A percentile compares a stretch with the other conserved stretches of the same genome.
Evolutionary conservation across 2,329 filamentous ascomycete species (phyloP).

Genomic region (Colletotrichum lentis): DNA sequence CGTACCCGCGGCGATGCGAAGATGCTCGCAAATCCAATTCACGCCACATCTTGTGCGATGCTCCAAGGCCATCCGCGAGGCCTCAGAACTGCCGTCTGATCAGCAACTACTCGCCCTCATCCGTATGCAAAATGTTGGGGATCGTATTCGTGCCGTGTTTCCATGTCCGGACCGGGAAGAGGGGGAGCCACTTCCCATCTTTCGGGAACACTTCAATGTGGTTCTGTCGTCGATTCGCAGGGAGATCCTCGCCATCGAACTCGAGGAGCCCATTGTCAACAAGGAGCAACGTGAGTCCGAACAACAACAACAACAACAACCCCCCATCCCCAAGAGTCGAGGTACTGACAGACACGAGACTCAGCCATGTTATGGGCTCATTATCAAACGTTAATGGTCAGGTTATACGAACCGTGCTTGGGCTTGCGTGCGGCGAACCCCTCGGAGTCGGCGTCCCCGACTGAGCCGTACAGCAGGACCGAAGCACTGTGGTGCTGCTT

Average conservation of each 20-base stretch:
- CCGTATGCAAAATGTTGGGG: slow-evolving; percentile 47
- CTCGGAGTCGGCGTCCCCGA: slow-evolving; percentile 31
- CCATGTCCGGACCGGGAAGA: slow-evolving; percentile 39
- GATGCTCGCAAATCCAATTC: slow-evolving; percentile 46
- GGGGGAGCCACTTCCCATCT: slow-evolving; percentile 18
- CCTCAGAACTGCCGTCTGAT: slow-evolving; percentile 23
- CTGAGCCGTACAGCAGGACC: slow-evolving; percentile 43
- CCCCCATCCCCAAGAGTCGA: rapidly evolving
- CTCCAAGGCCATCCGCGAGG: slow-evolving; percentile 44
- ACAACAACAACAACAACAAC: too few species aligned
- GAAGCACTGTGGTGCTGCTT: slow-evolving; percentile 51
- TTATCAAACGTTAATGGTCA: slow-evolving; percentile 46
- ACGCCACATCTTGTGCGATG: slow-evolving; percentile 48
- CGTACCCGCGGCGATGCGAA: slow-evolving; percentile 45
- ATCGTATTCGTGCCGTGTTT: slow-evolving; percentile 44
- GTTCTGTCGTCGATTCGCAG: slow-evolving; percentile 45
- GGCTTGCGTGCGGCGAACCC: slow-evolving; percentile 41
- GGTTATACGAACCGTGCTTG: slow-evolving; percentile 51
- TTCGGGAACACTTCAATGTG: slow-evolving; percentile 46
- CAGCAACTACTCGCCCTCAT: slow-evolving; percentile 45
- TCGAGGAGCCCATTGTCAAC: slow-evolving; percentile 11
- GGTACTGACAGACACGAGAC: background rate
- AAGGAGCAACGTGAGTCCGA: slow-evolving; percentile 16
- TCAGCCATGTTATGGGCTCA: slow-evolving; percentile 48
- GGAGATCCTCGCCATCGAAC: slow-evolving; percentile 46